phyloP scores from a whole-genome alignment of 768 basidiomycete species.

The Psilocybe tampanensis region DNA sequence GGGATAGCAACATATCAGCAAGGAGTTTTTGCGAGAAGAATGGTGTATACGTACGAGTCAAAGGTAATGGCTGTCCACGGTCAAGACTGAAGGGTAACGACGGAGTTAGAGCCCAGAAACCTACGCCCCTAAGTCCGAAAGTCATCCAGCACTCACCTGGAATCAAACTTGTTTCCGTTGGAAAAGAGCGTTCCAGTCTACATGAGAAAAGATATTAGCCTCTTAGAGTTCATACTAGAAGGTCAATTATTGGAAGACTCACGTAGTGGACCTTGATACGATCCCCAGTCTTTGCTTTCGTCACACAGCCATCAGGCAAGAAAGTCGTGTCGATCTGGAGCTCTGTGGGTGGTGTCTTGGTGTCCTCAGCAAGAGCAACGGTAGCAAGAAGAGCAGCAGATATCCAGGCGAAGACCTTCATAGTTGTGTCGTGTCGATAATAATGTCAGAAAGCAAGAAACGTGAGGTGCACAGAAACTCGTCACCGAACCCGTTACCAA shows the following conservation, averaged over 20 bases:
- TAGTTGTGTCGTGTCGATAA: constrained; percentile 22
- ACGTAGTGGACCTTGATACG: constrained; percentile 80
- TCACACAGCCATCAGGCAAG: constrained; percentile 56
- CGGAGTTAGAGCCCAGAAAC: not conserved
- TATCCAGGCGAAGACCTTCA: constrained; percentile 55
- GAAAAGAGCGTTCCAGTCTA: constrained; percentile 82
- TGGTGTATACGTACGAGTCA: constrained; percentile 57
- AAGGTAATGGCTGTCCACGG: constrained; percentile 72
- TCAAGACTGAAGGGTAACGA: constrained; percentile 50
- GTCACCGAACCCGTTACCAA: not conserved
- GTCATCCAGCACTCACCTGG: constrained; percentile 52
- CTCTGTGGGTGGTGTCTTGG: constrained; percentile 44
- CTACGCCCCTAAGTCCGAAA: not conserved
- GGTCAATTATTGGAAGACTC: constrained; percentile 15
- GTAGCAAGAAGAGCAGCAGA: constrained; percentile 47
- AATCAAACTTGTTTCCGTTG: constrained; percentile 87
- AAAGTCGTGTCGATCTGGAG: constrained; percentile 66
- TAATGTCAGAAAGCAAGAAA: not conserved
- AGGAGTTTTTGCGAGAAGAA: not conserved
- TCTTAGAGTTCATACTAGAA: not conserved
- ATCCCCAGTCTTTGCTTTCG: constrained; percentile 63
- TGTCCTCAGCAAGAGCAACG: constrained; percentile 40
- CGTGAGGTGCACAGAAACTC: not conserved
- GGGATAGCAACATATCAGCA: not conserved
- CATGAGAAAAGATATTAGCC: not conserved